Percentiles rank a stretch among this genome's conserved stretches.
Evolutionary conservation across 2,329 filamentous ascomycete genomes (phyloP).

Genomic region (Massarina eburnea): DNA sequence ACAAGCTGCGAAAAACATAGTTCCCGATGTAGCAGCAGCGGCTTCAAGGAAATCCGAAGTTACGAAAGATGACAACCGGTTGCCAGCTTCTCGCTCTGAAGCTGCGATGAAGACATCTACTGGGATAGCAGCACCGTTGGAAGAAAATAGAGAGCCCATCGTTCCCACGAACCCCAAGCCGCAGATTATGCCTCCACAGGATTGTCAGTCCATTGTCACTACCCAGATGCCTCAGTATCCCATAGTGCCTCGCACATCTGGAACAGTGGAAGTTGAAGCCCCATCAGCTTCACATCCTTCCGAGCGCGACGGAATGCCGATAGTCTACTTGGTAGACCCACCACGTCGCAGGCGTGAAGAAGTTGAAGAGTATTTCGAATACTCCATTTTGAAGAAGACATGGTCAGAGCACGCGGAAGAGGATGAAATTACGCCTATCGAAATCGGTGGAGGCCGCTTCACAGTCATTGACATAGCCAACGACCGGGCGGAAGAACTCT

Average conservation of each 20-base stretch:
- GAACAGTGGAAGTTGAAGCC: neutral
- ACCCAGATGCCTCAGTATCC: too few relatives aligned
- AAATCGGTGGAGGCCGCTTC: slow-evolving; percentile 10
- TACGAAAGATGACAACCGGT: too few relatives aligned
- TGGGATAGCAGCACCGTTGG: too few relatives aligned
- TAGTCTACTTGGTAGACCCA: neutral
- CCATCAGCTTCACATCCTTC: neutral
- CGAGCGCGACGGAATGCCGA: neutral
- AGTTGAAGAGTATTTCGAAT: slow-evolving; percentile 27
- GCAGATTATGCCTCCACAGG: too few relatives aligned
- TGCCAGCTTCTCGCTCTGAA: too few relatives aligned
- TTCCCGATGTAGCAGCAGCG: too few relatives aligned
- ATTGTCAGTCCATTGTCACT: too few relatives aligned
- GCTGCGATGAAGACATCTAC: too few relatives aligned
- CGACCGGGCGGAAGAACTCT: slow-evolving; percentile 12
- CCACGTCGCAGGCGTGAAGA: neutral
- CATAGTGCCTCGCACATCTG: neutral
- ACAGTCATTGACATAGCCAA: slow-evolving; percentile 21
- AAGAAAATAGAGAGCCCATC: too few relatives aligned
- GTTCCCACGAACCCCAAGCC: too few relatives aligned
- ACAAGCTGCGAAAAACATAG: too few relatives aligned
- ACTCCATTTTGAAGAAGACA: slow-evolving; percentile 20
- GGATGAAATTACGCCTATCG: neutral
- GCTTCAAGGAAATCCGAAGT: too few relatives aligned
- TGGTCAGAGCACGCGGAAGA: slow-evolving; percentile 11